A percentile compares a stretch with the other conserved stretches of the same genome.
phyloP scores from a whole-genome alignment of 2,329 filamentous ascomycete genomes.

The Colletotrichum caudatum region DNA sequence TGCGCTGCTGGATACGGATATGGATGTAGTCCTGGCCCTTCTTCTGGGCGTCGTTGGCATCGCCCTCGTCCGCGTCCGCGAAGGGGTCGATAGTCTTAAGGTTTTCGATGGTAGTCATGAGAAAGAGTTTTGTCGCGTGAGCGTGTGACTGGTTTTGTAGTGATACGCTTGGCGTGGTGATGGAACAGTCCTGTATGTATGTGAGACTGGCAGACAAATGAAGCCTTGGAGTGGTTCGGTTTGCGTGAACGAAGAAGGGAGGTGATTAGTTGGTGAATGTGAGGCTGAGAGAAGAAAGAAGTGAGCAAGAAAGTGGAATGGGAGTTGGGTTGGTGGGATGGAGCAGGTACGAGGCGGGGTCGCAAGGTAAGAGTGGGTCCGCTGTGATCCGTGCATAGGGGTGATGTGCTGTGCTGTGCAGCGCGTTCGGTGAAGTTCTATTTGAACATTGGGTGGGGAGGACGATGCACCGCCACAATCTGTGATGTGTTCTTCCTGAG shows the following conservation, averaged over 20 bases:
- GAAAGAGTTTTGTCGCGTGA: slow-evolving; percentile 31
- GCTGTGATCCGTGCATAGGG: slow-evolving; percentile 5
- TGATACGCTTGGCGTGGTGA: slow-evolving; percentile 2
- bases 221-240: slow-evolving; percentile 2
- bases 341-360: slow-evolving; percentile 34
- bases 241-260: slow-evolving; percentile 17
- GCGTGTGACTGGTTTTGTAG: slow-evolving; percentile 16
- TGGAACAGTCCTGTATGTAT: not conserved
- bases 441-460: not conserved
- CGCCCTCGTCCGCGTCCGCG: slow-evolving; percentile 44
- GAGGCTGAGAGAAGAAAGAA: slow-evolving; percentile 26
- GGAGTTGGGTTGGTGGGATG: slow-evolving; percentile 37
- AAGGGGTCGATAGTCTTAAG: slow-evolving; percentile 44
- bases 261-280: not conserved
- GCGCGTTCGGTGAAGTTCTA: slow-evolving; percentile 24
- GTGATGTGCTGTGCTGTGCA: slow-evolving; percentile 18
- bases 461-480: slow-evolving; percentile 11
- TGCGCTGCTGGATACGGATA: slow-evolving; percentile 44
- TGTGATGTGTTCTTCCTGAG: not conserved
- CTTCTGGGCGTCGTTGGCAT: slow-evolving; percentile 39
- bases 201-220: not conserved
- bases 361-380: slow-evolving; percentile 13
- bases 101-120: slow-evolving; percentile 45
- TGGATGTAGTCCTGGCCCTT: slow-evolving; percentile 44
- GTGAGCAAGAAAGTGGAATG: slow-evolving; percentile 9